Base-by-base conservation (phyloP, 2,329 filamentous ascomycete genomes). In the Paecilomyces sp. region DNA sequence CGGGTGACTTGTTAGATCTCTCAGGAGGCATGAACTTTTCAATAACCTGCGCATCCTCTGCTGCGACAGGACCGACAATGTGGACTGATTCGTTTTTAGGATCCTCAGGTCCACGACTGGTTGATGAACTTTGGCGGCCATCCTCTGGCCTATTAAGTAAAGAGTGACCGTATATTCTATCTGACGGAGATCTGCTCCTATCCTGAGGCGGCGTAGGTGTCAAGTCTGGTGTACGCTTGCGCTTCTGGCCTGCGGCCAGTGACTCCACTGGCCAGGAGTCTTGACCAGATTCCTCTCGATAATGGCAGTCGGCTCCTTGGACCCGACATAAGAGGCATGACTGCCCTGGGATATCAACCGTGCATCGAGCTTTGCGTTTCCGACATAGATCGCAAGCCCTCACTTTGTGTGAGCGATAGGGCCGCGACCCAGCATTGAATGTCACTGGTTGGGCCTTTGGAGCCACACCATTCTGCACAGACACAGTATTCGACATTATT, bases 331-430 rank as follows among this genome's bases (percentile, higher is more conserved):
- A 78, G 8, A 85, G 71, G 65, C 85, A 87, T 7, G 77, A 77
- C 57, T 80, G 73, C 1, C 80, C 77, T 3, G 79, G 77, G 13
- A 81, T 72, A 65, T 85, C 83, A 30, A 84, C 80, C 18, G 83
- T 85, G 67, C 85, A 87, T 63, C 85, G 78, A 1, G 83, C 85
- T 68, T 87, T 87, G 61, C 85, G 80, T 61, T 80, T 80, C 57
- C 85, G 79, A 66, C 85, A 88, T 13, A 83, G 74, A 57, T 83
- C 74, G 71, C 85, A 87, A 8, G 85, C 85, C 56, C 84, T 83
- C 47, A 82, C 80, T 61, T 85, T 80, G 71, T 87, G 85, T 7
- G 84, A 87, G 61, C 85, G 77, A 67, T 87, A 87, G 2, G 84
- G 85, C 53, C 85, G 77, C 56, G 77, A 71, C 15, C 75, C 75